Evolutionary conservation across 495 filamentous ascomycete genomes (phyloP).

Genomic region (Staphylotrichum tortipilum): DNA sequence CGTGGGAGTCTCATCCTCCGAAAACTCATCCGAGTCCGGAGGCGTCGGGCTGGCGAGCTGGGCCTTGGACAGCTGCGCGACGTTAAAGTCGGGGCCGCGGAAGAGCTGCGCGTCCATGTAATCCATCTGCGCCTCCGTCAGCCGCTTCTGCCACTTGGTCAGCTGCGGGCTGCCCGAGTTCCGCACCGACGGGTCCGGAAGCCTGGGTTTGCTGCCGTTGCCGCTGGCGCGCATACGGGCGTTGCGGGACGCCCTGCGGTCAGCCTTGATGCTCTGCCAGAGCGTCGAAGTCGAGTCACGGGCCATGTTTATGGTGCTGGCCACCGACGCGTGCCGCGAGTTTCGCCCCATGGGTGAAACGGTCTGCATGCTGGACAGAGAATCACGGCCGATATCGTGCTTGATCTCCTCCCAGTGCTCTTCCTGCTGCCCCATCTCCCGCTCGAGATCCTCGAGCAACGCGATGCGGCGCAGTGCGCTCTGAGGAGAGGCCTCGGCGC

Average conservation of each 20-base stretch:
- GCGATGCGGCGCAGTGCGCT: slow-evolving; percentile 30
- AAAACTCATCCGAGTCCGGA: slow-evolving; percentile 36
- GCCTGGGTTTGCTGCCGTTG: slow-evolving; percentile 19
- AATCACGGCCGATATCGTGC: slow-evolving; percentile 39
- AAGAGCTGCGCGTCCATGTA: slow-evolving; percentile 35
- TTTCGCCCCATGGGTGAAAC: slow-evolving; percentile 17
- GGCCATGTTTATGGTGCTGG: slow-evolving; percentile 4
- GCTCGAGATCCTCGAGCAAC: slow-evolving; percentile 43
- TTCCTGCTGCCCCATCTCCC: slow-evolving; percentile 45
- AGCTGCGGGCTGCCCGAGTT: slow-evolving; percentile 13
- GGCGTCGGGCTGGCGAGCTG: slow-evolving; percentile 43
- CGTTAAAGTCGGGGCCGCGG: slow-evolving; percentile 29
- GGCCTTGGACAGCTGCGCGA: slow-evolving; percentile 32
- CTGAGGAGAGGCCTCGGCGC: slow-evolving; percentile 20
- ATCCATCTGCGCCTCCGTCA: slow-evolving; percentile 36
- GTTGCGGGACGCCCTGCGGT: slow-evolving; percentile 30
- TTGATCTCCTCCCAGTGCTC: slow-evolving; percentile 44
- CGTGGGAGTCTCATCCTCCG: slow-evolving; percentile 12
- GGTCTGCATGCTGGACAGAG: slow-evolving; percentile 37
- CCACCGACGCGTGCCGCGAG: slow-evolving; percentile 23
- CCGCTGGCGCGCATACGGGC: slow-evolving; percentile 22
- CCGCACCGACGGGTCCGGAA: slow-evolving; percentile 11
- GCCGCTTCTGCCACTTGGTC: slow-evolving; percentile 25
- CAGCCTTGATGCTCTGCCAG: slow-evolving; percentile 21
- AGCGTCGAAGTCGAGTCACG: slow-evolving; percentile 17